These are phyloP conservation scores for Ophiostoma quercus DNA, from an alignment of 2,329 filamentous ascomycete species.

Conservation along the genomic window DNA sequence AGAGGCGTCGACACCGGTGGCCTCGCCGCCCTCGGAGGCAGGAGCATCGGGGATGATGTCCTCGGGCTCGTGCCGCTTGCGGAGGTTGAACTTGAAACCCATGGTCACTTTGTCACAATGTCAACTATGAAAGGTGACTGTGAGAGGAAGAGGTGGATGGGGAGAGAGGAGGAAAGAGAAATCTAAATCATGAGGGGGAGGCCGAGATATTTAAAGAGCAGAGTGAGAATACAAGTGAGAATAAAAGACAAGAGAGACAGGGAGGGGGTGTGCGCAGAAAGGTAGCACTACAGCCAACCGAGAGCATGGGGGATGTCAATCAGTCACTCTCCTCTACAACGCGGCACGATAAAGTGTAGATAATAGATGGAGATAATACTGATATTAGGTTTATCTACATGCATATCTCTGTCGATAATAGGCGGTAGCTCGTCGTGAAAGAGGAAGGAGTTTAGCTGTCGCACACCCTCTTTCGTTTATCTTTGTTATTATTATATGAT, in stretches of 20 bases:
- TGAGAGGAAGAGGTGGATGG: neutral
- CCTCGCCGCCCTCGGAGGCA: neutral
- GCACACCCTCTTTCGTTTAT: slow-evolving; percentile 17
- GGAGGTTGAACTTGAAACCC: slow-evolving; percentile 32
- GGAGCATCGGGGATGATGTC: slow-evolving; percentile 38
- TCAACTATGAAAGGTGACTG: neutral
- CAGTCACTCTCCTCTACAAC: neutral
- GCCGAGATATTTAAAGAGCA: slow-evolving; percentile 7
- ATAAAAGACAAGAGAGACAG: neutral
- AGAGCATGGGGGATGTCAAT: slow-evolving; percentile 16
- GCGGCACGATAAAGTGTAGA: neutral
- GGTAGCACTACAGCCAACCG: slow-evolving; percentile 18
- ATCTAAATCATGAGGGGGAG: neutral
- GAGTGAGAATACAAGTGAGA: too few relatives aligned
- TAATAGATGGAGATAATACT: neutral
- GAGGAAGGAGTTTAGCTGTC: slow-evolving; percentile 21
- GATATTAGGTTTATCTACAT: slow-evolving; percentile 8
- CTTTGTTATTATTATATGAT: neutral
- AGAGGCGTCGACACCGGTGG: slow-evolving; percentile 4
- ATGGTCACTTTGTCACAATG: slow-evolving; percentile 19
- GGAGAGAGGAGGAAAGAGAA: neutral
- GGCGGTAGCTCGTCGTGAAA: slow-evolving; percentile 13
- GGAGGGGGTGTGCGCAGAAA: slow-evolving; percentile 8
- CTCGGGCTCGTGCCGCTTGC: slow-evolving; percentile 44
- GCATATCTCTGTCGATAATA: neutral